Evolutionary conservation across 805 yeast species (phyloP), one percentile per base, ranked within the genome.

Genomic region (Yarrowia bubula): DNA sequence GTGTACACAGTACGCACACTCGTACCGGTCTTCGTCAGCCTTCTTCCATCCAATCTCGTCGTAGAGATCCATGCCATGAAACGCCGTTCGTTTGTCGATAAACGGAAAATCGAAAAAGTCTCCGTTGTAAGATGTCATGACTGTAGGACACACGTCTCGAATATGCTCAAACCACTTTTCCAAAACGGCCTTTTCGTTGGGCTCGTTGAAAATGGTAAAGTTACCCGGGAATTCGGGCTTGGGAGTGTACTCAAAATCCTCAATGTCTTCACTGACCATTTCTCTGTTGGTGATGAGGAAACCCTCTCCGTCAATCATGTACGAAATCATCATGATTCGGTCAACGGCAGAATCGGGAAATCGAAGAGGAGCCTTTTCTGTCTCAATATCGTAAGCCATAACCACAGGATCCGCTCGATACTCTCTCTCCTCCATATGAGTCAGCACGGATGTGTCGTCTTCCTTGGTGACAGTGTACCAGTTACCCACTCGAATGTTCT

Each of bases 31-130:
- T 72, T 92, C 98, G 71, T 91, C 97, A 44, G 93, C 98, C 62
- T 86, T 86, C 1, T 90, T 90, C 75, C 95, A 95, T 1, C 99
- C 99, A 71, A 93, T 93, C 74, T 93, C 98, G 47, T 88, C 88
- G 73, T 84, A 89, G 95, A 95, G 88, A 73, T 89, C 87, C 69
- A 95, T 75, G 14, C 90, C 97, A 74, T 95, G 96, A 66, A 84
- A 84, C 22, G 86, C 78, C 1, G 98, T 87, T 73, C 99, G 81
- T 13, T 89, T 87, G 70, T 92, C 98, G 2, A 95, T 93, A 74
- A 92, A 95, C 1, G 99, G 99, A 98, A 99, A 95, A 80, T 95
- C 99, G 77, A 95, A 95, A 73, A 92, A 93, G 74, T 95, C 99
- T 81, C 99, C 99, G 77, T 95, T 95, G 72, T 90, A 95, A 0